Conservation (phyloP, 2,329 filamentous ascomycete species). For the Xylaria sp. region DNA sequence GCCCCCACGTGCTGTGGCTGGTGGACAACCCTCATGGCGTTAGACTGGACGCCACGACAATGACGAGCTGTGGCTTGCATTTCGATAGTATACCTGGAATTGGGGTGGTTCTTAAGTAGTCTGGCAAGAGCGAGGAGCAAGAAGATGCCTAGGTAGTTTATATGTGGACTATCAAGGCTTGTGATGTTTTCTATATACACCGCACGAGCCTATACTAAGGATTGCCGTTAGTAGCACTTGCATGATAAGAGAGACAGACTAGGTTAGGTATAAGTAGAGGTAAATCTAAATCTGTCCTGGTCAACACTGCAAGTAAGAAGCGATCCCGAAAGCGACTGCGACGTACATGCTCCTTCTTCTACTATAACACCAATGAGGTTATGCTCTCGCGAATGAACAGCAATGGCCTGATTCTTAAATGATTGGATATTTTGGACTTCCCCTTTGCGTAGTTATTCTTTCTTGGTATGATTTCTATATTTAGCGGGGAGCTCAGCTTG, state of each 20-base stretch:
- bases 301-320: too few species aligned
- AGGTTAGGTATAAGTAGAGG: background rate
- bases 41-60: background rate
- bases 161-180: background rate
- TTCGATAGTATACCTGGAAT: background rate
- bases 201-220: background rate
- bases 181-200: background rate
- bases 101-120: too few species aligned
- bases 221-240: background rate
- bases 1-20: slow-evolving; percentile 28
- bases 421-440: too few species aligned
- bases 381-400: too few species aligned
- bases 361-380: background rate
- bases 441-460: too few species aligned
- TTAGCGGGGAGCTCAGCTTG: too few species aligned
- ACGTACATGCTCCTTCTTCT: background rate
- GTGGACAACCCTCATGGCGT: background rate
- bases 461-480: too few species aligned
- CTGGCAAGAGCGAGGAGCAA: background rate
- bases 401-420: too few species aligned
- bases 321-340: slow-evolving; percentile 30
- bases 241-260: background rate
- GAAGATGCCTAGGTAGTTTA: background rate
- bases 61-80: slow-evolving; percentile 5
- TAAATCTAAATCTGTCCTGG: background rate